phyloP scores from a whole-genome alignment of 805 yeast species.

The Priceomyces carsonii region DNA sequence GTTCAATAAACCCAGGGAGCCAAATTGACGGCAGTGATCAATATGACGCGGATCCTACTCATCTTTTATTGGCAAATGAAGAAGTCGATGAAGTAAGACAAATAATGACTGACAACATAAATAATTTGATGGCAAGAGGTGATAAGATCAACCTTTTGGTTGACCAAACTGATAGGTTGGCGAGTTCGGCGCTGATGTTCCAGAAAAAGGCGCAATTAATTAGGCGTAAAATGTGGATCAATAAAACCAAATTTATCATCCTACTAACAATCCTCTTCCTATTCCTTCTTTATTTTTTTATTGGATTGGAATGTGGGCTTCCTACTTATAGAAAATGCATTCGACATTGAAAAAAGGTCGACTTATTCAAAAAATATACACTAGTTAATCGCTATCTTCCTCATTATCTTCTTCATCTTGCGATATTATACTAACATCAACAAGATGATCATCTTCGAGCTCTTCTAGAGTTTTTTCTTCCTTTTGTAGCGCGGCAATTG shows the following conservation, averaged over 20 bases:
- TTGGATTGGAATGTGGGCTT: constrained; percentile 55
- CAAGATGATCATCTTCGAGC: constrained; percentile 16
- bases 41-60: constrained; percentile 27
- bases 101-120: constrained; percentile 73
- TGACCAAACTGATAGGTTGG: constrained; percentile 76
- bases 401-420: constrained; percentile 17
- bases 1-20: constrained; percentile 19
- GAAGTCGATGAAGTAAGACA: constrained; percentile 67
- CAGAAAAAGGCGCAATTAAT: constrained; percentile 66
- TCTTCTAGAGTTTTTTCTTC: constrained; percentile 39
- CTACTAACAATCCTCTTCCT: constrained; percentile 18
- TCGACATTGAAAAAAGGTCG: constrained; percentile 10
- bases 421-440: constrained; percentile 15
- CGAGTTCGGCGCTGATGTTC: constrained; percentile 65
- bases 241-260: constrained; percentile 48
- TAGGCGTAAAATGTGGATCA: constrained; percentile 71
- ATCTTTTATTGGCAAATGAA: constrained; percentile 42
- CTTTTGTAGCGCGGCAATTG: constrained; percentile 30
- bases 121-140: constrained; percentile 71
- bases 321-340: constrained; percentile 48
- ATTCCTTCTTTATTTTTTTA: constrained; percentile 43
- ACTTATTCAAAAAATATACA: neutral
- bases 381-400: constrained; percentile 11
- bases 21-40: constrained; percentile 13
- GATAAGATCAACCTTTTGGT: constrained; percentile 72